Percentiles rank a stretch among this genome's conserved stretches.
phyloP scores from a whole-genome alignment of 129 eudicot genomes.

The Flaveria robusta region DNA sequence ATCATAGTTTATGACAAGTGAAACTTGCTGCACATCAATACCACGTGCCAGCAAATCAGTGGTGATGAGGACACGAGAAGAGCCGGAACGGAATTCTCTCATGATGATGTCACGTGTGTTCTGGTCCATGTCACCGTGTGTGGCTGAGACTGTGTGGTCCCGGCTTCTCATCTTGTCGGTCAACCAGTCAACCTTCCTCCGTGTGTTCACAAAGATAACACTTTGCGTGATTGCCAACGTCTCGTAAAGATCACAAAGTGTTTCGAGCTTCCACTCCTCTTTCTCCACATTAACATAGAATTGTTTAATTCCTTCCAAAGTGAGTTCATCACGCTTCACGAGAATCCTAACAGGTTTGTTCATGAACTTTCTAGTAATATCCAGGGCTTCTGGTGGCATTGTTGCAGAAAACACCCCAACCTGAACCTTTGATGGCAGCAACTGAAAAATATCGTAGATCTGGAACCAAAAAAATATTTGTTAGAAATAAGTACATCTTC shows the following conservation, averaged over 20 bases:
- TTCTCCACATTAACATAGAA: conserved; percentile 74
- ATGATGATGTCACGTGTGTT: conserved; percentile 77
- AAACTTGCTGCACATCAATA: conserved; percentile 82
- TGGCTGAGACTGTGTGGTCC: conserved; percentile 80
- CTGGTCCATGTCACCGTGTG: conserved; percentile 85
- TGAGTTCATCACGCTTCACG: conserved; percentile 65
- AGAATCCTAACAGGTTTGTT: conserved; percentile 67
- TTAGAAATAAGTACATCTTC: not conserved
- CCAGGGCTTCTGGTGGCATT: conserved; percentile 75
- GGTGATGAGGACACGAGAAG: conserved; percentile 81
- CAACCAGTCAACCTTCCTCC: conserved; percentile 83
- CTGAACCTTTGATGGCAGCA: conserved; percentile 66
- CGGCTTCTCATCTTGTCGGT: conserved; percentile 75
- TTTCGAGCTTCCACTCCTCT: conserved; percentile 83
- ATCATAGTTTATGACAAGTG: conserved; percentile 79
- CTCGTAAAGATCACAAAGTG: conserved; percentile 69
- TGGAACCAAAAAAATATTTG: conserved; percentile 18
- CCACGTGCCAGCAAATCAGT: conserved; percentile 80
- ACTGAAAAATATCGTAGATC: conserved; percentile 66
- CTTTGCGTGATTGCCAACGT: conserved; percentile 78
- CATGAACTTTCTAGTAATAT: conserved; percentile 71
- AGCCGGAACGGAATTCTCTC: conserved; percentile 79
- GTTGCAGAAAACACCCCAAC: conserved; percentile 78
- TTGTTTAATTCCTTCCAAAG: conserved; percentile 71
- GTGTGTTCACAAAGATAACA: conserved; percentile 79